These are phyloP conservation scores for Gautieria morchelliformis DNA, from an alignment of 768 basidiomycete species.

Conservation along the genomic window DNA sequence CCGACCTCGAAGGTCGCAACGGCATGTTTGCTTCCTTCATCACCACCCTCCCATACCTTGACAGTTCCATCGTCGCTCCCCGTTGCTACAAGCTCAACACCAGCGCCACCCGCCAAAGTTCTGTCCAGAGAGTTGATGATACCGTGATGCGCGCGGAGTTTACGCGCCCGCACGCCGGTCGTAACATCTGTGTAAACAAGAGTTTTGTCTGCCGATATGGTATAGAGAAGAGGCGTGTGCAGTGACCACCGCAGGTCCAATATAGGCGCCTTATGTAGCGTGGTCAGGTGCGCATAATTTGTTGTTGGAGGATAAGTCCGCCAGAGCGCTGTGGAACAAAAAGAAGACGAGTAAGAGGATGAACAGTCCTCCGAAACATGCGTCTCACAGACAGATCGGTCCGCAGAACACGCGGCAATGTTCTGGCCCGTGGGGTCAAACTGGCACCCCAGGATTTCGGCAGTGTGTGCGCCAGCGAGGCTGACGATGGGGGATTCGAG, in stretches of 20 bases:
- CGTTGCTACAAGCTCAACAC: constrained; percentile 76
- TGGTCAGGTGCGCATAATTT: constrained; percentile 82
- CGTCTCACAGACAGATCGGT: constrained; percentile 79
- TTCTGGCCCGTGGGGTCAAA: constrained; percentile 94
- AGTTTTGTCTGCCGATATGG: constrained; percentile 85
- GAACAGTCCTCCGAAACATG: neutral
- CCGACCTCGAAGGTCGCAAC: constrained; percentile 78
- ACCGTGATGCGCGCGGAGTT: constrained; percentile 82
- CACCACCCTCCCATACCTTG: constrained; percentile 83
- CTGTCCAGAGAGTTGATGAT: constrained; percentile 87
- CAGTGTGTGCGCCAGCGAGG: constrained; percentile 77
- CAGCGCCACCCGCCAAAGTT: constrained; percentile 75
- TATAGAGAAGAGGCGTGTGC: constrained; percentile 60
- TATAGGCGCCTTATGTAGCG: constrained; percentile 82
- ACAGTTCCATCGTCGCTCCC: constrained; percentile 92
- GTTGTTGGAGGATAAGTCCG: constrained; percentile 85
- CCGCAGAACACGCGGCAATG: constrained; percentile 85
- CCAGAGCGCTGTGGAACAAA: constrained; percentile 59
- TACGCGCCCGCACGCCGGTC: constrained; percentile 71
- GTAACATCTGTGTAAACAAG: constrained; percentile 69
- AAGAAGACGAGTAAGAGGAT: constrained; percentile 1
- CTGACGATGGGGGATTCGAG: constrained; percentile 92
- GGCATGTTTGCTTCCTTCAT: constrained; percentile 60
- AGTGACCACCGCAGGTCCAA: constrained; percentile 90
- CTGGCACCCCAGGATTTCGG: constrained; percentile 83